Percentiles rank a stretch among this genome's conserved stretches.
These are phyloP conservation scores for Thielaviopsis cerberus DNA, from an alignment of 2,329 filamentous ascomycete genomes.

Conservation along the genomic window DNA sequence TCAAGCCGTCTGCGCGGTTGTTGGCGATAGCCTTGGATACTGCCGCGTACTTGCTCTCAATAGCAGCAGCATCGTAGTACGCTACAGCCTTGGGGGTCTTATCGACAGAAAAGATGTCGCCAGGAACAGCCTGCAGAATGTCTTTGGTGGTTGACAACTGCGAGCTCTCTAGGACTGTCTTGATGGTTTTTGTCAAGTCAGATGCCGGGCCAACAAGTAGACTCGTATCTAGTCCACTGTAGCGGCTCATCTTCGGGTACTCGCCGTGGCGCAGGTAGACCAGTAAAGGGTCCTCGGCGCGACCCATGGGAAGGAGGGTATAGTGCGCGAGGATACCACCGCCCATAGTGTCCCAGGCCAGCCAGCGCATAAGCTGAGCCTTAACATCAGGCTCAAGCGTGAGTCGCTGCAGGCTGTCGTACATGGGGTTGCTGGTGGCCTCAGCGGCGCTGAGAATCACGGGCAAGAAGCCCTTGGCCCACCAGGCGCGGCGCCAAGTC, in stretches of 20 bases:
- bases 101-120: constrained; percentile 47
- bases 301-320: constrained; percentile 68
- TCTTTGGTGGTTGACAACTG: constrained; percentile 38
- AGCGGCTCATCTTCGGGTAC: constrained; percentile 55
- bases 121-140: constrained; percentile 42
- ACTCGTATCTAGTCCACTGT: constrained; percentile 50
- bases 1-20: constrained; percentile 40
- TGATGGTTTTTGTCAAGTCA: constrained; percentile 44
- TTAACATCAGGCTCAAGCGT: constrained; percentile 44
- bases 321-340: constrained; percentile 64
- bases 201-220: constrained; percentile 53
- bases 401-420: constrained; percentile 46
- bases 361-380: constrained; percentile 60
- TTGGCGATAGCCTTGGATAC: constrained; percentile 44
- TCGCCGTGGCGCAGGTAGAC: constrained; percentile 56
- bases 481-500: constrained; percentile 86
- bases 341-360: constrained; percentile 85
- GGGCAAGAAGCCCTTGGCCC: constrained; percentile 79
- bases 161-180: constrained; percentile 36
- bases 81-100: constrained; percentile 49
- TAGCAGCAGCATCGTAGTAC: constrained; percentile 48
- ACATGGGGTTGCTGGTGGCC: constrained; percentile 66
- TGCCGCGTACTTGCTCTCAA: constrained; percentile 47
- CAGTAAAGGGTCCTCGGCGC: constrained; percentile 53
- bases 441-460: constrained; percentile 63